Percentiles rank a stretch among this genome's conserved stretches.
These are phyloP conservation scores for Kurtzmaniella quercitrusa DNA, from an alignment of 1,139 yeast species.

Conservation along the genomic window DNA sequence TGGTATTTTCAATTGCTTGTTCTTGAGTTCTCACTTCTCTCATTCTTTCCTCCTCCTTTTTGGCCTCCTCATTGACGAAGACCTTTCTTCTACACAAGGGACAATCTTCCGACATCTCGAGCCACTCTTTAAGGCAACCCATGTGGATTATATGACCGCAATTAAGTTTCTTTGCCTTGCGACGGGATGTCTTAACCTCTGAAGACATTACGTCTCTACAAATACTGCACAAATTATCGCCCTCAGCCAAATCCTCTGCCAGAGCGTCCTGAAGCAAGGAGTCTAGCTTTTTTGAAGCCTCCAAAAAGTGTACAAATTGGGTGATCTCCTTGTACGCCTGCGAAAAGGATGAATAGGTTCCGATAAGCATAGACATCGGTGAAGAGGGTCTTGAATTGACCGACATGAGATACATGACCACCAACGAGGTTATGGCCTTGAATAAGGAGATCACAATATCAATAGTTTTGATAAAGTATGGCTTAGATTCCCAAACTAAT, in stretches of 20 bases:
- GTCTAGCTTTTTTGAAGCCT: conserved; percentile 65
- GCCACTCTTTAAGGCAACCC: conserved; percentile 91
- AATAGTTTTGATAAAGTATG: conserved; percentile 53
- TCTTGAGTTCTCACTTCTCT: neutral
- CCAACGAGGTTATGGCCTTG: conserved; percentile 31
- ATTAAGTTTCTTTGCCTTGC: conserved; percentile 66
- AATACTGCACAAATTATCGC: conserved; percentile 68
- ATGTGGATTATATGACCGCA: conserved; percentile 90
- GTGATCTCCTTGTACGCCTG: conserved; percentile 47
- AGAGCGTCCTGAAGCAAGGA: conserved; percentile 59
- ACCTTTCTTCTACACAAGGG: conserved; percentile 90
- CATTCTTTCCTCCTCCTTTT: conserved; percentile 3
- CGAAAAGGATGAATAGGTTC: conserved; percentile 53
- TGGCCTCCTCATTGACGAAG: conserved; percentile 15
- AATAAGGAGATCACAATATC: conserved; percentile 49
- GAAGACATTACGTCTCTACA: conserved; percentile 78
- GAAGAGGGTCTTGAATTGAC: conserved; percentile 54
- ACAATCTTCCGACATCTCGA: conserved; percentile 85
- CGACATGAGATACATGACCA: conserved; percentile 34
- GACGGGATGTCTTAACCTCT: conserved; percentile 26
- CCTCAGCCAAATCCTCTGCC: conserved; percentile 54
- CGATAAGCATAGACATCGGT: conserved; percentile 68
- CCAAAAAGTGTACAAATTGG: conserved; percentile 52
- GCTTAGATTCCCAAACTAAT: conserved; percentile 67
- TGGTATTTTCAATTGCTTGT: neutral